Evolutionary conservation across 2,329 filamentous ascomycete species (phyloP).

Genomic region (Phaeosphaeria sp.): DNA sequence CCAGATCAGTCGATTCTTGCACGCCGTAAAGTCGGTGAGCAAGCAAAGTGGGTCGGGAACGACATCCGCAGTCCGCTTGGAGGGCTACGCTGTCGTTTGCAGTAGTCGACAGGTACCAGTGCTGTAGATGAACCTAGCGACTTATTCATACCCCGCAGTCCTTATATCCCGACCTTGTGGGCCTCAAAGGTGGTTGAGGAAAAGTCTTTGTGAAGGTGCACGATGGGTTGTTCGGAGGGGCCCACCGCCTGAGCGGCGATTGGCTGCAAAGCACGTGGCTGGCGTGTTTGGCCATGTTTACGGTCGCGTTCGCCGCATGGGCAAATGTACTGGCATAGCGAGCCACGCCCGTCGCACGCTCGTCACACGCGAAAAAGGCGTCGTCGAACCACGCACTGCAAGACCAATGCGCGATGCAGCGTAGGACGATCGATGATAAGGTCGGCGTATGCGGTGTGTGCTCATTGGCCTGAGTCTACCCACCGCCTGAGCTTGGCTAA

Average conservation of each 20-base stretch:
- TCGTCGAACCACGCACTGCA: neutral
- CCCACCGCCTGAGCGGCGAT: slow-evolving; percentile 6
- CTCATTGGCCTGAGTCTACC: slow-evolving; percentile 17
- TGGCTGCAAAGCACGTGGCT: neutral
- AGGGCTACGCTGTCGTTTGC: neutral
- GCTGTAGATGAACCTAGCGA: neutral
- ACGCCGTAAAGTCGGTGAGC: neutral
- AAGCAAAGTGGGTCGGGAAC: neutral
- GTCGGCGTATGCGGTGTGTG: slow-evolving; percentile 3
- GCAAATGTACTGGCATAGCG: no score
- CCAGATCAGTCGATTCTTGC: neutral
- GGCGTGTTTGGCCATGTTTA: slow-evolving; percentile 7
- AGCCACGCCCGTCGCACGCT: no score
- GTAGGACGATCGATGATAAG: neutral
- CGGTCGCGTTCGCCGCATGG: no score
- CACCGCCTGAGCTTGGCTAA: no score
- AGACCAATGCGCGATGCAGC: neutral
- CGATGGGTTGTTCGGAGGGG: neutral
- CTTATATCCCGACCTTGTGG: neutral
- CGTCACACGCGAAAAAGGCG: neutral
- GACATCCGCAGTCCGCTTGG: neutral
- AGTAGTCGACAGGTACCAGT: neutral
- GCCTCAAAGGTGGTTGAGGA: neutral
- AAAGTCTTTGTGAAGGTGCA: neutral
- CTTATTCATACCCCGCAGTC: neutral